phyloP scores from a whole-genome alignment of 2,329 filamentous ascomycete species.

The Phaeosphaeria sp. region DNA sequence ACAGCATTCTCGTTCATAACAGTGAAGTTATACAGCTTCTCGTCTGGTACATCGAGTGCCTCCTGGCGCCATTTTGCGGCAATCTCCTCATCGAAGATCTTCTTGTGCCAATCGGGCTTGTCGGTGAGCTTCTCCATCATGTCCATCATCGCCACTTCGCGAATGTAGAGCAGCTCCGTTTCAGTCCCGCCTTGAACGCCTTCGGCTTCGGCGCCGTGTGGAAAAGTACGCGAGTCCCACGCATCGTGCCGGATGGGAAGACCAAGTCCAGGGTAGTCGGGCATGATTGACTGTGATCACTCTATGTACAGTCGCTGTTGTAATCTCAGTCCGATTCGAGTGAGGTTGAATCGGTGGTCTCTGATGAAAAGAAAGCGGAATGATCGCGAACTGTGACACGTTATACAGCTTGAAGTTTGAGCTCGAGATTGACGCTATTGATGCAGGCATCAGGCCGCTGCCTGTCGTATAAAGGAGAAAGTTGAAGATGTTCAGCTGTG shows the following conservation, averaged over 20 bases:
- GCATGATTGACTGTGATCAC: too few relatives aligned
- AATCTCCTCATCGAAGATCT: slow-evolving; percentile 45
- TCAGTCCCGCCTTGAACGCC: not conserved
- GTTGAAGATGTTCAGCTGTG: not conserved
- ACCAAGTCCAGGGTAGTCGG: slow-evolving; percentile 27
- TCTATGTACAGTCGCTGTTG: not conserved
- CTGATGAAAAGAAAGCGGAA: too few relatives aligned
- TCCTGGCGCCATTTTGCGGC: slow-evolving; percentile 34
- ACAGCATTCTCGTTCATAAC: slow-evolving; percentile 23
- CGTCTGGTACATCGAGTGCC: slow-evolving; percentile 23
- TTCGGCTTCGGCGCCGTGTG: slow-evolving; percentile 17
- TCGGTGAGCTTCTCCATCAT: slow-evolving; percentile 53
- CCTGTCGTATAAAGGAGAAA: not conserved
- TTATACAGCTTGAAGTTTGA: too few relatives aligned
- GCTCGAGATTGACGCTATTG: not conserved
- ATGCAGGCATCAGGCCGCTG: not conserved
- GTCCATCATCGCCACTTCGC: slow-evolving; percentile 49
- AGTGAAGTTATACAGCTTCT: slow-evolving; percentile 18
- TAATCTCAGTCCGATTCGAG: not conserved
- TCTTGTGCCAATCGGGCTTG: slow-evolving; percentile 49
- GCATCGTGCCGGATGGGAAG: slow-evolving; percentile 16
- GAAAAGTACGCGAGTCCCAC: not conserved
- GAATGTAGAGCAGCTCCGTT: slow-evolving; percentile 34
- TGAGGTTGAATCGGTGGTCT: not conserved
- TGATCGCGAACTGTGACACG: not conserved